Conservation (phyloP, 371 early-diverging fungal genomes). For the Mortierella sp. region DNA sequence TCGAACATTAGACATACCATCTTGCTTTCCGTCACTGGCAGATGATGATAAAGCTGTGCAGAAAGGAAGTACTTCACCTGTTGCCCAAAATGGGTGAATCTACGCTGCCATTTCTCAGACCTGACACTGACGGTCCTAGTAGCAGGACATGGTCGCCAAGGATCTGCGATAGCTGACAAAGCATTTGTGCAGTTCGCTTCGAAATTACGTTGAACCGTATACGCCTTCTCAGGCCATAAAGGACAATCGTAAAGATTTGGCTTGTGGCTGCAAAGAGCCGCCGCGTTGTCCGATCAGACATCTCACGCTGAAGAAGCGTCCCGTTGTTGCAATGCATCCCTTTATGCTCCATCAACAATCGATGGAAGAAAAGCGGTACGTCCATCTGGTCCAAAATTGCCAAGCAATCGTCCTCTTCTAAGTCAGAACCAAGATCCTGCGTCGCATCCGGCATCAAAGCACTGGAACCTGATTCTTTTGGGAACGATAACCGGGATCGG, state of each 20-base stretch:
- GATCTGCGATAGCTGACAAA: constrained; percentile 58
- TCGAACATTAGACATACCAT: no score
- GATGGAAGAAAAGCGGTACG: constrained; percentile 55
- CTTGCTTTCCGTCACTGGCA: no score
- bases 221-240: constrained; percentile 22
- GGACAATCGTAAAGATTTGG: constrained; percentile 29
- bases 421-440: constrained; percentile 28
- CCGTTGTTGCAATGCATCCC: constrained; percentile 20
- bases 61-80: constrained; percentile 27
- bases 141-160: constrained; percentile 36
- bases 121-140: constrained; percentile 35
- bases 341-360: constrained; percentile 43
- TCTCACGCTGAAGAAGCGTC: constrained; percentile 36
- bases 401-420: constrained; percentile 73
- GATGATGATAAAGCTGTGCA: not conserved
- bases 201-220: constrained; percentile 21
- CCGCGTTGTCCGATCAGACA: constrained; percentile 42
- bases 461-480: not conserved
- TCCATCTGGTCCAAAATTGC: constrained; percentile 71
- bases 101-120: not conserved
- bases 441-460: constrained; percentile 3
- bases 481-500: constrained; percentile 35
- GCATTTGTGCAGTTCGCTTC: constrained; percentile 60
- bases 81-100: constrained; percentile 14
- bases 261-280: constrained; percentile 32